Evolutionary conservation across 306 rosid species (phyloP).

Genomic region (Acmispon strigosus): DNA sequence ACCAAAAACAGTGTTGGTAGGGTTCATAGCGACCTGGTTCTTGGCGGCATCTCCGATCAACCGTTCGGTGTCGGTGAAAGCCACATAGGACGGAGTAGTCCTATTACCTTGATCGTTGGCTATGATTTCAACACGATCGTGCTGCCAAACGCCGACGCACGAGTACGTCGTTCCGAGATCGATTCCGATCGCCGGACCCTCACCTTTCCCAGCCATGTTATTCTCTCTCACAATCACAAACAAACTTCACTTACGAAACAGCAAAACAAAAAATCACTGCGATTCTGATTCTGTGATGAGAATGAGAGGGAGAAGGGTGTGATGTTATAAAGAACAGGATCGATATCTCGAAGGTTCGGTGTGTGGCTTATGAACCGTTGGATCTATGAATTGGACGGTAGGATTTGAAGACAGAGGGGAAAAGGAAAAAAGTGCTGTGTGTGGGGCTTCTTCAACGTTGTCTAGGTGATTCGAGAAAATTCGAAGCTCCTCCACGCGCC

Average conservation of each 20-base stretch:
- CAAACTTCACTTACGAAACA: not conserved
- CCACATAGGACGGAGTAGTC: conserved; percentile 52
- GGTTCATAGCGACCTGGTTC: conserved; percentile 59
- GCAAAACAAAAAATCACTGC: not conserved
- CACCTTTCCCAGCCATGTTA: conserved; percentile 45
- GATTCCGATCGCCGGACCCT: conserved; percentile 53
- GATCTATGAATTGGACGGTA: conserved; percentile 19
- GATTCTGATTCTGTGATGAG: too few species aligned
- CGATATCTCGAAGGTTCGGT: conserved; percentile 37
- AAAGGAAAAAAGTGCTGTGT: not conserved
- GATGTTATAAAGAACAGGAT: conserved; percentile 16
- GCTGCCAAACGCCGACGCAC: conserved; percentile 55
- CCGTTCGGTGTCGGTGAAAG: conserved; percentile 47
- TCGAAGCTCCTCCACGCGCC: not conserved
- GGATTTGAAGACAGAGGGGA: not conserved
- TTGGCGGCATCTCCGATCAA: conserved; percentile 50
- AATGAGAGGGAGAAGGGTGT: not conserved
- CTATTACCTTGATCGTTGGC: conserved; percentile 57
- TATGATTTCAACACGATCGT: conserved; percentile 54
- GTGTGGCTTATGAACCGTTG: conserved; percentile 22
- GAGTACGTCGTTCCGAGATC: conserved; percentile 50
- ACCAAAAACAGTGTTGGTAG: conserved; percentile 51
- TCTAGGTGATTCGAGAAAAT: conserved; percentile 48
- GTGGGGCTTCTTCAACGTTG: not conserved
- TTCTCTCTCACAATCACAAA: not conserved